A percentile compares a stretch with the other conserved stretches of the same genome.
Evolutionary conservation across 2,329 filamentous ascomycete species (phyloP).

Genomic region (Verticillium tricorpus): DNA sequence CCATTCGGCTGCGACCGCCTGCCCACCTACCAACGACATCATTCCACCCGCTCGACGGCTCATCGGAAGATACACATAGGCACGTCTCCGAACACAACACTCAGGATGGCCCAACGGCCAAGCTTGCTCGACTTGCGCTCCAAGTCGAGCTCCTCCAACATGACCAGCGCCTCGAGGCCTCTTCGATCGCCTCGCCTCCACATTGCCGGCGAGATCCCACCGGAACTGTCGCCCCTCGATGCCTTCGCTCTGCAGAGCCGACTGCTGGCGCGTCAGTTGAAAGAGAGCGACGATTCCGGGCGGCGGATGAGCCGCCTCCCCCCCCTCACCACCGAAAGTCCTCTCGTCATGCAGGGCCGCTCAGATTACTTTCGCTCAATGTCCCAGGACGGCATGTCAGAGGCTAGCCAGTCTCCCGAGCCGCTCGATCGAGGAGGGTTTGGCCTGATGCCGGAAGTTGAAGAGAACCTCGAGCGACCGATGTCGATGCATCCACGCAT

Average conservation of each 20-base stretch:
- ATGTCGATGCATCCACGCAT: slow-evolving; percentile 72
- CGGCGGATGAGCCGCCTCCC: slow-evolving; percentile 81
- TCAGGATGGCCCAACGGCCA: slow-evolving; percentile 51
- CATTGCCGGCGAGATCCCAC: slow-evolving; percentile 76
- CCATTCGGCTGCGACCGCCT: slow-evolving; percentile 3
- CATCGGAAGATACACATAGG: slow-evolving; percentile 6
- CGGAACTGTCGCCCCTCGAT: slow-evolving; percentile 89
- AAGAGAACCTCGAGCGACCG: slow-evolving; percentile 56
- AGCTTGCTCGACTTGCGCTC: slow-evolving; percentile 56
- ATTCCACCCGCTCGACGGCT: not conserved
- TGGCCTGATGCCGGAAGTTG: slow-evolving; percentile 50
- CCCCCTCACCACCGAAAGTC: slow-evolving; percentile 76
- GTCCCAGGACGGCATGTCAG: slow-evolving; percentile 57
- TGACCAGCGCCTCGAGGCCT: slow-evolving; percentile 44
- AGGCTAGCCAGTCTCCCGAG: slow-evolving; percentile 25
- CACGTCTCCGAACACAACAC: not conserved
- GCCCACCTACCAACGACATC: not conserved
- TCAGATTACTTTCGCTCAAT: slow-evolving; percentile 78
- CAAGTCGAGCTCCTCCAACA: slow-evolving; percentile 46
- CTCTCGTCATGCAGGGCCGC: slow-evolving; percentile 68
- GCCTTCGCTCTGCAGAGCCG: slow-evolving; percentile 91
- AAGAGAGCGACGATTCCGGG: slow-evolving; percentile 70
- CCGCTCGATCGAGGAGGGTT: slow-evolving; percentile 31
- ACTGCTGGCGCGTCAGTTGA: slow-evolving; percentile 78
- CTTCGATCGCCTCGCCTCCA: slow-evolving; percentile 70